Percentiles rank a stretch among this genome's conserved stretches.
Evolutionary conservation across 2,329 filamentous ascomycete species (phyloP).

Genomic region (Pseudogymnoascus sp.): DNA sequence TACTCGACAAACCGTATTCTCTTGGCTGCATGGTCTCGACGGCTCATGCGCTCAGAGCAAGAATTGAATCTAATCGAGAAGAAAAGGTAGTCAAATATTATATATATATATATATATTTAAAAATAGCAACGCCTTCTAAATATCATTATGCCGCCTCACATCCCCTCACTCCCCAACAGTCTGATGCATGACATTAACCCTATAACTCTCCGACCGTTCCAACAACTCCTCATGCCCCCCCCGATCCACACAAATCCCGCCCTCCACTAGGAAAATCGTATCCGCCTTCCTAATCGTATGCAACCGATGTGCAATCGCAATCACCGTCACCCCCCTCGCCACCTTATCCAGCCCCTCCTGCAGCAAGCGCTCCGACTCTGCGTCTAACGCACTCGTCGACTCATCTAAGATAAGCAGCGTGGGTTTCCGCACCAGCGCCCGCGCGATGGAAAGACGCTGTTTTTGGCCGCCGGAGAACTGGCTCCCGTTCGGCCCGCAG

Average conservation of each 20-base stretch:
- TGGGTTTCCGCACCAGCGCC: slow-evolving; percentile 62
- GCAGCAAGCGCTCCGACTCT: slow-evolving; percentile 57
- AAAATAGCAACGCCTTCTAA: not conserved
- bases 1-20: no score
- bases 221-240: slow-evolving; percentile 46
- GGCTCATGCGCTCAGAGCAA: not conserved
- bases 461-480: slow-evolving; percentile 69
- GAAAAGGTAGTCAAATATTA: not conserved
- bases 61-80: not conserved
- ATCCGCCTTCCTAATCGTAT: slow-evolving; percentile 49
- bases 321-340: slow-evolving; percentile 46
- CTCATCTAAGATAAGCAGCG: slow-evolving; percentile 70
- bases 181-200: slow-evolving; percentile 41
- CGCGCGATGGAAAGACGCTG: slow-evolving; percentile 72
- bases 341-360: slow-evolving; percentile 55
- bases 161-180: slow-evolving; percentile 21
- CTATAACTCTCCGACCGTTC: slow-evolving; percentile 41
- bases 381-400: slow-evolving; percentile 71
- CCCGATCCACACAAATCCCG: slow-evolving; percentile 43
- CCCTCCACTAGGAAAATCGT: slow-evolving; percentile 50
- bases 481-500: slow-evolving; percentile 61
- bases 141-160: not conserved
- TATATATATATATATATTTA: not conserved
- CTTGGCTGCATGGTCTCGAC: no score
- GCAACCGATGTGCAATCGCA: slow-evolving; percentile 49